Conservation (phyloP, 441 rosid genomes). For the Erodium texanum region DNA sequence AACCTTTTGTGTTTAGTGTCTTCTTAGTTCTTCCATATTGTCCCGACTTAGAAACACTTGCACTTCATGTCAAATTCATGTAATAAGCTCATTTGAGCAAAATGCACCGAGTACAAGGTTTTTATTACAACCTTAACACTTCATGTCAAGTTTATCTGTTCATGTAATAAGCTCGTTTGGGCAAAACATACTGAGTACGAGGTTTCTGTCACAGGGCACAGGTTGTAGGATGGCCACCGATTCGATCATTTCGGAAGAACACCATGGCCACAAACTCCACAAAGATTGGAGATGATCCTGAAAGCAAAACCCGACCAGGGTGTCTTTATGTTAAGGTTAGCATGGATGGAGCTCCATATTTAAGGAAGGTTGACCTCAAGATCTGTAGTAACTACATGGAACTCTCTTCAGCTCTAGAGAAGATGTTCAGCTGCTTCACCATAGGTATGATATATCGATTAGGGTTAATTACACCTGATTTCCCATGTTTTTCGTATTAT, state of each 20-base stretch:
- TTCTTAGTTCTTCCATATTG: no score
- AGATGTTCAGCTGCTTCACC: constrained; percentile 52
- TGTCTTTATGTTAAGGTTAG: constrained; percentile 21
- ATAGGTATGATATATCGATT: constrained; percentile 34
- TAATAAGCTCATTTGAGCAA: no score
- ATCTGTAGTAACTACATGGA: constrained; percentile 34
- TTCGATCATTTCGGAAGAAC: constrained; percentile 49
- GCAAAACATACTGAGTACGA: constrained; percentile 7
- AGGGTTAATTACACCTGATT: no score
- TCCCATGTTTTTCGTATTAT: no score
- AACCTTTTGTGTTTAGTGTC: no score
- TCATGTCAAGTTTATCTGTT: not conserved
- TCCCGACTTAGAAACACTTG: no score
- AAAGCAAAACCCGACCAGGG: constrained; percentile 31
- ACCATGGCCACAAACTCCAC: constrained; percentile 35
- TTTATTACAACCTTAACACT: not conserved
- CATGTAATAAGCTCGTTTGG: not conserved
- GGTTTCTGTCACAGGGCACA: constrained; percentile 36
- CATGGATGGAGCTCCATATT: constrained; percentile 61
- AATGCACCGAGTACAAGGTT: no score
- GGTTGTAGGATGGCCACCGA: constrained; percentile 63
- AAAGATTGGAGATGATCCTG: constrained; percentile 37
- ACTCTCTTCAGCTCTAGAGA: constrained; percentile 47
- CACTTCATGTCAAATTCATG: no score
- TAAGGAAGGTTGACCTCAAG: constrained; percentile 49